Base-by-base conservation (phyloP, 2,329 filamentous ascomycete species). In the Botryotinia calthae region DNA sequence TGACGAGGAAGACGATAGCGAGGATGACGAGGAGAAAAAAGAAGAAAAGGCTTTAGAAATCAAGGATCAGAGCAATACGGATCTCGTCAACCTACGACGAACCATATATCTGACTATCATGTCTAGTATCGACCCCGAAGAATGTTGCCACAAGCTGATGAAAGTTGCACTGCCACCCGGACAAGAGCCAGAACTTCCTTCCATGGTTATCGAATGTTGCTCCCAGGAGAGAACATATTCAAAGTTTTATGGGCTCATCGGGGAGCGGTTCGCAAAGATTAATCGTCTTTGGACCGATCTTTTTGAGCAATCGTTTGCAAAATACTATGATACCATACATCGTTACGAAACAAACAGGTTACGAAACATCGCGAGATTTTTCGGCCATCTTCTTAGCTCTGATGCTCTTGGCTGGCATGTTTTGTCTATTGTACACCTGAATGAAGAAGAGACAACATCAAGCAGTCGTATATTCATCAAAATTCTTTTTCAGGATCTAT, bases 381-480 rank as follows among this genome's bases (percentile, higher is more conserved):
- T 98, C 79, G 95, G 94, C 18, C 94, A 98, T 81, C 87, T 98
- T 80, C 87, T 99, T 69, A 91, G 93, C 64, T 93, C 91, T 16
- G 94, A 98, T 80, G 93, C 93, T 31, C 91, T 99, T 73, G 93
- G 93, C 73, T 98, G 96, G 96, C 93, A 98, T 80, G 91, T 93
- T 34, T 83, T 99, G 64, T 93, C 91, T 0, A 87, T 91, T 71
- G 90, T 99, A 74, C 95, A 95, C 81, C 85, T 99, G 69, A 99
- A 96, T 80, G 95, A 99, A 82, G 95, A 98, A 73, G 96, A 99
- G 79, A 99, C 96, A 0, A 99, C 95, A 0, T 95, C 94, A 2
- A 96, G 94, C 75, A 97, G 93, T 77, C 93, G 96, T 85, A 98
- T 99, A 82, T 99, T 98, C 81, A 93, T 99, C 86, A 98, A 98